phyloP scores from a whole-genome alignment of 257 asterid genomes.

The Solanum peruvianum region DNA sequence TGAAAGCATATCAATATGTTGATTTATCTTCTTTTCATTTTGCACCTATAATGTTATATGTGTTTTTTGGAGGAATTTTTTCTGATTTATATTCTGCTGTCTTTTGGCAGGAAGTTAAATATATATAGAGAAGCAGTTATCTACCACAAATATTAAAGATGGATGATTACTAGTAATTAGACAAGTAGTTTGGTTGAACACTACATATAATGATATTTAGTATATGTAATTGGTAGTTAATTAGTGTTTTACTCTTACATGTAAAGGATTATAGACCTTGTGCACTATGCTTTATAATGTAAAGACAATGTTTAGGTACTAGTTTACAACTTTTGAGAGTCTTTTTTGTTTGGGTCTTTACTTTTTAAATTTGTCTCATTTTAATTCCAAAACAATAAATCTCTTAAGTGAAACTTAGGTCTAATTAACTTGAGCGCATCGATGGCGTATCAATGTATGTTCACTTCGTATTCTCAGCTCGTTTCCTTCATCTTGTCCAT shows the following conservation, averaged over 20 bases:
- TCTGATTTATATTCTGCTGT: not conserved
- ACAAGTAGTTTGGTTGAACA: not conserved
- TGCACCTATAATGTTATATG: not conserved
- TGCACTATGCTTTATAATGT: not conserved
- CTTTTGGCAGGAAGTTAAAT: conserved; percentile 5
- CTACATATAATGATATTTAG: not conserved
- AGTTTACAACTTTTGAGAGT: not conserved
- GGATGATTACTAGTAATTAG: conserved; percentile 3
- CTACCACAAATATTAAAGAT: not conserved
- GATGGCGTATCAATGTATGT: not conserved
- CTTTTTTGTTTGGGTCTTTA: not conserved
- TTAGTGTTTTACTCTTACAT: not conserved
- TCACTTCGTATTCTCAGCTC: not conserved
- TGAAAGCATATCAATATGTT: too few species aligned
- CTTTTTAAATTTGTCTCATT: not conserved
- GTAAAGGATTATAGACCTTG: not conserved
- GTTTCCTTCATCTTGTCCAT: not conserved
- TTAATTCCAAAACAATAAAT: not conserved
- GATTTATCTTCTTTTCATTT: not conserved
- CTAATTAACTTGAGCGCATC: not conserved
- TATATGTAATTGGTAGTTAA: conserved; percentile 1
- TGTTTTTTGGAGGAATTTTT: not conserved
- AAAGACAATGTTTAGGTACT: not conserved
- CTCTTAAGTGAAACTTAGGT: not conserved
- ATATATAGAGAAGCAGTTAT: not conserved